A percentile compares a stretch with the other conserved stretches of the same genome.
phyloP scores from a whole-genome alignment of 2,329 filamentous ascomycete genomes.

The Xylaria sp. region DNA sequence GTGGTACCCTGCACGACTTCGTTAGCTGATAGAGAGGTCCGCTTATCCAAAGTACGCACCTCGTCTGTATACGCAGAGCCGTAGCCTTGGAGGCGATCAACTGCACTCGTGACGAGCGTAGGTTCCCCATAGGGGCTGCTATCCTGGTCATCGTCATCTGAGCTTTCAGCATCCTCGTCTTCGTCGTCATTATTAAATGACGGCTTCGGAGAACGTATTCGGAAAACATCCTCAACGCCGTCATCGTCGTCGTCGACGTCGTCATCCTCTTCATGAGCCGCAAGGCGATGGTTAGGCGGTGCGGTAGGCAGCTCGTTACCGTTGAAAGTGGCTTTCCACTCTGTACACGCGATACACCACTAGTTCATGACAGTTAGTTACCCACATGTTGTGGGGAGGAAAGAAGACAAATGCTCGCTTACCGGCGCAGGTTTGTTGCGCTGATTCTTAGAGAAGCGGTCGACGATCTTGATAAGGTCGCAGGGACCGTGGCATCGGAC shows the following conservation, averaged over 20 bases:
- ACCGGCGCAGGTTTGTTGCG: conserved; percentile 47
- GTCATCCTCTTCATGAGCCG: conserved; percentile 11
- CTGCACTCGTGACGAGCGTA: neutral
- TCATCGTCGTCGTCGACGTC: conserved; percentile 3
- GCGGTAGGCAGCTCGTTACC: conserved; percentile 42
- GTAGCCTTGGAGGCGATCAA: conserved; percentile 31
- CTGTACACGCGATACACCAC: conserved; percentile 53
- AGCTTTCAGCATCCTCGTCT: conserved; percentile 19
- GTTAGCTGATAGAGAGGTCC: conserved; percentile 13
- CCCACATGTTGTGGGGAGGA: neutral
- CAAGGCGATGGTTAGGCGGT: conserved; percentile 38
- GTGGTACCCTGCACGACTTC: conserved; percentile 12
- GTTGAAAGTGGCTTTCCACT: conserved; percentile 47
- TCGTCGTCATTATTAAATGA: conserved; percentile 9
- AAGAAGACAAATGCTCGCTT: conserved; percentile 32
- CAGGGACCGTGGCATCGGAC: conserved; percentile 52
- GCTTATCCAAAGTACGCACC: conserved; percentile 15
- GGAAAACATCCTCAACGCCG: neutral
- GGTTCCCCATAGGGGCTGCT: neutral
- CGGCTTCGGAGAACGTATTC: too few species aligned
- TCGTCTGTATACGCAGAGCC: neutral
- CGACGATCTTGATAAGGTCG: conserved; percentile 39
- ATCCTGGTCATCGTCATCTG: conserved; percentile 12
- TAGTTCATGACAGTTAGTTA: conserved; percentile 37
- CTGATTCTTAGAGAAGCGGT: conserved; percentile 52